A percentile compares a stretch with the other conserved stretches of the same genome.
These are phyloP conservation scores for Cavenderia fasciculata DNA, from an alignment of 78 protist genomes.

Conservation along the genomic window DNA sequence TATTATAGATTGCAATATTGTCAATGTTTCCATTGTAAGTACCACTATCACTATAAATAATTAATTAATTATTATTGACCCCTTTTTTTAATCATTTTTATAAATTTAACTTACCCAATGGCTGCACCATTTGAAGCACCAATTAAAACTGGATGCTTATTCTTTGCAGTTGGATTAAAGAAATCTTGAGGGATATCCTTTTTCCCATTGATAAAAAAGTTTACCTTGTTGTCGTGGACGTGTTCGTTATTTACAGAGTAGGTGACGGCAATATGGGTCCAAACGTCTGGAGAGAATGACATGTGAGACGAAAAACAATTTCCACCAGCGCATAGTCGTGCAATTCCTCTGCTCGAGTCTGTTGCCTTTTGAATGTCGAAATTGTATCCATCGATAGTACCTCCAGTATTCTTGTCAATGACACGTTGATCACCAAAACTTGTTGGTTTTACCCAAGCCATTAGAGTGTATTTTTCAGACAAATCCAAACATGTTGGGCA, in stretches of 20 bases:
- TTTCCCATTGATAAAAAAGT: slow-evolving; percentile 32
- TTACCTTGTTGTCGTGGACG: neutral
- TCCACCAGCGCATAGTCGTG: slow-evolving; percentile 32
- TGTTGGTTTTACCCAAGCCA: slow-evolving; percentile 56
- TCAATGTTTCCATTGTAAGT: slow-evolving; percentile 25
- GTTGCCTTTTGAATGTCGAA: slow-evolving; percentile 37
- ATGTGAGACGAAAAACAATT: neutral
- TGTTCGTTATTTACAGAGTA: neutral
- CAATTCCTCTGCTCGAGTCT: neutral
- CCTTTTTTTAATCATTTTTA: neutral
- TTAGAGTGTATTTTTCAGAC: slow-evolving; percentile 3
- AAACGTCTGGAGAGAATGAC: slow-evolving; percentile 7
- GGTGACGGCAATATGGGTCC: slow-evolving; percentile 30
- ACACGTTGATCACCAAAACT: slow-evolving; percentile 60
- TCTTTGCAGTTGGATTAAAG: slow-evolving; percentile 9
- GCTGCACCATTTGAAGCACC: neutral
- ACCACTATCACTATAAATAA: neutral
- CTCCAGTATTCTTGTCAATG: slow-evolving; percentile 15
- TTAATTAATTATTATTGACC: neutral
- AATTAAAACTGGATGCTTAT: slow-evolving; percentile 1
- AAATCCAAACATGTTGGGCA: slow-evolving; percentile 3
- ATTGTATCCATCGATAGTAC: slow-evolving; percentile 10
- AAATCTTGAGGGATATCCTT: neutral
- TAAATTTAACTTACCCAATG: neutral
- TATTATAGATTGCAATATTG: slow-evolving; percentile 32